Evolutionary conservation across 768 basidiomycete genomes (phyloP).

Genomic region (Lyophyllum shimeji): DNA sequence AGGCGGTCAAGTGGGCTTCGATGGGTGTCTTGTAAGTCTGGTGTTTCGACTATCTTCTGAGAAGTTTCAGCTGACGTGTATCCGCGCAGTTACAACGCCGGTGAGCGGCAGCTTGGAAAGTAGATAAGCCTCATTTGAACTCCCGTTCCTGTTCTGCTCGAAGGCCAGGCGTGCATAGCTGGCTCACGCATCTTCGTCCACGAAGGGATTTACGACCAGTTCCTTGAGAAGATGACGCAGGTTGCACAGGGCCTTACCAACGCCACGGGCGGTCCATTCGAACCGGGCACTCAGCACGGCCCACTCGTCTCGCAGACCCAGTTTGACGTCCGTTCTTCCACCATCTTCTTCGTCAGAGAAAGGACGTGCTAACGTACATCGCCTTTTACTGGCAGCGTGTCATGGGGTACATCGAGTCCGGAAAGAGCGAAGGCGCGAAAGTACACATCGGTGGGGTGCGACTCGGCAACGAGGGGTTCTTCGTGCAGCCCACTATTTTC

Average conservation of each 20-base stretch:
- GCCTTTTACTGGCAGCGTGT: constrained; percentile 41
- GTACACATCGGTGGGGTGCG: constrained; percentile 61
- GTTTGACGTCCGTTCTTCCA: neutral
- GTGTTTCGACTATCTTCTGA: neutral
- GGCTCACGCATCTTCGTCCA: neutral
- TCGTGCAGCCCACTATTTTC: constrained; percentile 66
- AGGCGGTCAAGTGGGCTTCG: constrained; percentile 65
- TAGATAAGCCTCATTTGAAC: neutral
- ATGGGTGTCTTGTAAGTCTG: constrained; percentile 64
- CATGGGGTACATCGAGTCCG: constrained; percentile 64
- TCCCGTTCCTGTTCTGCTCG: too few relatives aligned
- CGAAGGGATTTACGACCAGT: neutral
- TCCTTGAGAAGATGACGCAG: neutral
- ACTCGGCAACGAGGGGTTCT: constrained; percentile 36
- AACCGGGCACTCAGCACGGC: neutral
- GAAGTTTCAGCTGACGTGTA: neutral
- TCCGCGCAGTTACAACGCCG: neutral
- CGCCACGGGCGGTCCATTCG: neutral
- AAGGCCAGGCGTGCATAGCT: neutral
- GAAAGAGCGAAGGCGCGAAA: constrained; percentile 63
- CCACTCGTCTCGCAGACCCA: neutral
- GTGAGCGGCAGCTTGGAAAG: neutral
- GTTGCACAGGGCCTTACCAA: neutral
- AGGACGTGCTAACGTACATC: neutral
- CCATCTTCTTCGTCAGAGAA: neutral